Evolutionary conservation across 1,284 basidiomycete species (phyloP).

Genomic region (Papiliotrema nemorosa): DNA sequence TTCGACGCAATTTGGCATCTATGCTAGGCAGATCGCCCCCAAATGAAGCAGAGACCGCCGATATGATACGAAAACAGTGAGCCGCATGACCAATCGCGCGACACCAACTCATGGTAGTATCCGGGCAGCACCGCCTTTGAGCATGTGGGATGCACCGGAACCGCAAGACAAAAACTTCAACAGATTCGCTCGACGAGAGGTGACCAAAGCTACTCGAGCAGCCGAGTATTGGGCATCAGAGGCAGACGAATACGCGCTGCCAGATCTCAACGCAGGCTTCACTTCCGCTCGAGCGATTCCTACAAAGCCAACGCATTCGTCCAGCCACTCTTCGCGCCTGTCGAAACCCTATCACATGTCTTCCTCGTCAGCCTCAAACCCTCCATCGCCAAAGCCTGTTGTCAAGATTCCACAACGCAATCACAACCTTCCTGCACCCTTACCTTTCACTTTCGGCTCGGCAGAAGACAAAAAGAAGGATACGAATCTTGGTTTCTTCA

Average conservation of each 20-base stretch:
- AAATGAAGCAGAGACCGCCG: constrained; percentile 32
- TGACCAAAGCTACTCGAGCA: constrained; percentile 38
- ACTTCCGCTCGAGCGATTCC: constrained; percentile 1
- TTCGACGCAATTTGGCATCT: constrained; percentile 25
- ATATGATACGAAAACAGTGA: constrained; percentile 42
- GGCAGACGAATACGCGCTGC: constrained; percentile 43
- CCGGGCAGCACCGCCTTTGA: constrained; percentile 39
- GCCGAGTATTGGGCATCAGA: constrained; percentile 47
- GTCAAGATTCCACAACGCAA: constrained; percentile 12
- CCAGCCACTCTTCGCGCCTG: background rate
- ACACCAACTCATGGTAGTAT: constrained; percentile 25
- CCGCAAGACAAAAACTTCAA: constrained; percentile 29
- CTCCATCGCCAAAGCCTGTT: constrained; percentile 5
- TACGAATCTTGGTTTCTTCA: constrained; percentile 28
- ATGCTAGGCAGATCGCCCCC: constrained; percentile 32
- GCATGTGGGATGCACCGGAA: constrained; percentile 42
- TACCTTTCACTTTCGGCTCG: constrained; percentile 41
- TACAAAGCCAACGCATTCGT: background rate
- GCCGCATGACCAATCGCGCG: no score
- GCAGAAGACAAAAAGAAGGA: constrained; percentile 4
- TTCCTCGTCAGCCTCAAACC: background rate
- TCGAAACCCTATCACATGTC: constrained; percentile 1
- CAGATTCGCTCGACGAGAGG: constrained; percentile 37
- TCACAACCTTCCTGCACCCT: constrained; percentile 30
- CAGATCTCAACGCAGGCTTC: constrained; percentile 12